phyloP scores from a whole-genome alignment of 2,329 filamentous ascomycete species.

The Pyricularia grisea region DNA sequence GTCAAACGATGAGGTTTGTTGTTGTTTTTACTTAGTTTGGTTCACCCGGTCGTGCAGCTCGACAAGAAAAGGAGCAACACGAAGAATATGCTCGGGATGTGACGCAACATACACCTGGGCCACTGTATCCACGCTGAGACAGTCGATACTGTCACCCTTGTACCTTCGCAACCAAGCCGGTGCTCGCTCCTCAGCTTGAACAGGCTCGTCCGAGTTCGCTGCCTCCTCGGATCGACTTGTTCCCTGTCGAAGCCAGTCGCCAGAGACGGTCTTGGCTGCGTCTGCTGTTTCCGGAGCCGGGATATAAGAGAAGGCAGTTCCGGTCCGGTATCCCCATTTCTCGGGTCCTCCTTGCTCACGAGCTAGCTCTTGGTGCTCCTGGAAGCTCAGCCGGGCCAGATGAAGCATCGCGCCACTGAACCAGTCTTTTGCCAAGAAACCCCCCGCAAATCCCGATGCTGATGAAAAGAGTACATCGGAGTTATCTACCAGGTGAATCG shows the following conservation, averaged over 20 bases:
- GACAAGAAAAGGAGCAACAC: neutral
- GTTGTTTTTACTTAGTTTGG: neutral
- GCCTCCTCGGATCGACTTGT: conserved; percentile 22
- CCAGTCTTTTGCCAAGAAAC: conserved; percentile 69
- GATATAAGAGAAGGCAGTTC: conserved; percentile 47
- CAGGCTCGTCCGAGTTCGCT: conserved; percentile 17
- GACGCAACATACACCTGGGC: neutral
- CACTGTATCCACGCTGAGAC: neutral
- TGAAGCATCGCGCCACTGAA: conserved; percentile 43
- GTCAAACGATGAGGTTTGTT: neutral
- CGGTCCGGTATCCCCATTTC: conserved; percentile 40
- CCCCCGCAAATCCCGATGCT: conserved; percentile 66
- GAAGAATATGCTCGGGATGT: neutral
- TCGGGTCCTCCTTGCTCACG: conserved; percentile 44
- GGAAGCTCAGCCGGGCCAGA: conserved; percentile 59
- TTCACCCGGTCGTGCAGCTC: neutral
- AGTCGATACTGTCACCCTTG: neutral
- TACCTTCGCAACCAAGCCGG: neutral
- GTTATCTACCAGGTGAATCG: conserved; percentile 37
- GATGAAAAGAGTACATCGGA: conserved; percentile 54
- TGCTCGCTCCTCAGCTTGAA: neutral
- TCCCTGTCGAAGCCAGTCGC: conserved; percentile 53
- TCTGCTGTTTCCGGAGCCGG: conserved; percentile 11
- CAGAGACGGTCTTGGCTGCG: conserved; percentile 29
- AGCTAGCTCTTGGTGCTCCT: conserved; percentile 57